phyloP scores from a whole-genome alignment of 805 yeast genomes.

The Candida chilensis region DNA sequence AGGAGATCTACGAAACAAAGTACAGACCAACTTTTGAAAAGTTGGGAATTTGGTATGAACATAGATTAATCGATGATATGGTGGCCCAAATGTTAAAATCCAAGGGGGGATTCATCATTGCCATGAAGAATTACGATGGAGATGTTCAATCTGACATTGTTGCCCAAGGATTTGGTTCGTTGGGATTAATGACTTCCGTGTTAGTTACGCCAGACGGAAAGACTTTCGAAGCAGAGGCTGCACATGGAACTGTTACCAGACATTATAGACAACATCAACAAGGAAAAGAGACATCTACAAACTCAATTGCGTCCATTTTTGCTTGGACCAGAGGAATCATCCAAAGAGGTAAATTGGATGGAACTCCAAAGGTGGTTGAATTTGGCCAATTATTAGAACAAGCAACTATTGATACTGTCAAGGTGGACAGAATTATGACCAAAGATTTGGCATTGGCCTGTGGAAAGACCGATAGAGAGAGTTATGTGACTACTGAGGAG shows the following conservation, averaged over 20 bases:
- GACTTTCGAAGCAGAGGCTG: slow-evolving; percentile 94
- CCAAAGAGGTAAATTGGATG: slow-evolving; percentile 87
- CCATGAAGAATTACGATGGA: slow-evolving; percentile 97
- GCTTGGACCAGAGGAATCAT: slow-evolving; percentile 95
- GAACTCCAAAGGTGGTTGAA: slow-evolving; percentile 73
- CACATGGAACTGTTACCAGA: slow-evolving; percentile 98
- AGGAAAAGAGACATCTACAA: slow-evolving; percentile 95
- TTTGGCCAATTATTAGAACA: slow-evolving; percentile 75
- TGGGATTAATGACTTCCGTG: slow-evolving; percentile 97
- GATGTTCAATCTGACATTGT: slow-evolving; percentile 95
- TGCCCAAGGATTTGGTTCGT: slow-evolving; percentile 96
- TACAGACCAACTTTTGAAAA: slow-evolving; percentile 68
- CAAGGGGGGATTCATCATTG: slow-evolving; percentile 89
- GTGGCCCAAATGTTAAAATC: slow-evolving; percentile 98
- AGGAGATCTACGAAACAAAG: slow-evolving; percentile 60
- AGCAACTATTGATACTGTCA: slow-evolving; percentile 83
- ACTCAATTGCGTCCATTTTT: slow-evolving; percentile 93
- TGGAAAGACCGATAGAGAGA: slow-evolving; percentile 75
- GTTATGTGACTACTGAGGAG: slow-evolving; percentile 88
- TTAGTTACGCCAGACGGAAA: slow-evolving; percentile 94
- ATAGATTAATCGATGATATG: slow-evolving; percentile 95
- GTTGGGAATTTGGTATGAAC: slow-evolving; percentile 91
- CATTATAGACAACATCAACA: slow-evolving; percentile 94
- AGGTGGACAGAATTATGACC: slow-evolving; percentile 82
- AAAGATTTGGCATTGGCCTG: slow-evolving; percentile 89